Conservation (phyloP, 805 yeast genomes). For the Monosporozyma yasuniensis region DNA sequence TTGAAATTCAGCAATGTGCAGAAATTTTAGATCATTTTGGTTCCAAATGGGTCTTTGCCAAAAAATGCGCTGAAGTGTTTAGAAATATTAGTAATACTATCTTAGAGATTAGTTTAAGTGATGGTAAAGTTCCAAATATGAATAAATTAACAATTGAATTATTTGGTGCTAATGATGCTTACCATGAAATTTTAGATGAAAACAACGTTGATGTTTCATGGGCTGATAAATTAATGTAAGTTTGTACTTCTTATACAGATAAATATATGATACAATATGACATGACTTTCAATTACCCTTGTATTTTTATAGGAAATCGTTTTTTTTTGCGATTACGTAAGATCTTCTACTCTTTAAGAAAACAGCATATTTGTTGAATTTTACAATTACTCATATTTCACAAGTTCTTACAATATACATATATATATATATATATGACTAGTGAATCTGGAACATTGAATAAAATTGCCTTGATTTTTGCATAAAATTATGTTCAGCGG, state of each 20-base stretch:
- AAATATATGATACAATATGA: neutral
- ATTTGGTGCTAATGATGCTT: slow-evolving; percentile 37
- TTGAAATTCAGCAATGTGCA: slow-evolving; percentile 38
- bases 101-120: slow-evolving; percentile 36
- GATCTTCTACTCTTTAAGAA: neutral
- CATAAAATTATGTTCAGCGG: too few relatives aligned
- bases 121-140: slow-evolving; percentile 33
- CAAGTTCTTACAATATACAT: neutral
- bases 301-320: too few relatives aligned
- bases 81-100: slow-evolving; percentile 36
- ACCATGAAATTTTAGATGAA: slow-evolving; percentile 39
- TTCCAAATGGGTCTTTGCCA: slow-evolving; percentile 40
- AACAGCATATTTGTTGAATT: too few relatives aligned
- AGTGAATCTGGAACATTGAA: too few relatives aligned
- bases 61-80: slow-evolving; percentile 37
- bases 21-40: slow-evolving; percentile 41
- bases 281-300: neutral
- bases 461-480: neutral
- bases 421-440: too few relatives aligned
- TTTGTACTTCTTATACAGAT: neutral
- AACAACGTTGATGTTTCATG: slow-evolving; percentile 40
- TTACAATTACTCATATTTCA: too few relatives aligned
- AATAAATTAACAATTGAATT: slow-evolving; percentile 34
- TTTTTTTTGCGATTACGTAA: neutral
- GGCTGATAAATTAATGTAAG: slow-evolving; percentile 25